These are phyloP conservation scores for Plasmodium sp. DNA, from an alignment of 169 alveolate genomes.

Conservation along the genomic window DNA sequence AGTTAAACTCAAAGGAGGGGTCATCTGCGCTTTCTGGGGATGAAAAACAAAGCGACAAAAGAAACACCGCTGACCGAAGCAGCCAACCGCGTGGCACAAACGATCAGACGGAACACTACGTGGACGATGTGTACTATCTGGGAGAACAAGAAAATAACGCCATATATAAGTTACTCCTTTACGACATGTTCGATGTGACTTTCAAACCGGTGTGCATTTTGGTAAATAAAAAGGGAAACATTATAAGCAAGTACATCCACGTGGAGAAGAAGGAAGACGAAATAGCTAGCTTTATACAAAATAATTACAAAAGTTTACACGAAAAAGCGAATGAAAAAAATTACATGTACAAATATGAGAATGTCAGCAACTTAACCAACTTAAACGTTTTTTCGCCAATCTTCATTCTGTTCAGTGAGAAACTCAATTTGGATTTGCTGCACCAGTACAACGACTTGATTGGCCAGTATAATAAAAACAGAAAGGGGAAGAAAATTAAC, in stretches of 20 bases:
- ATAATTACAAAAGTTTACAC: constrained; percentile 52
- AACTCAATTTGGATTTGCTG: constrained; percentile 39
- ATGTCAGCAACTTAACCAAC: constrained; percentile 36
- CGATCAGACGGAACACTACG: neutral
- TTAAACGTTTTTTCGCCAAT: constrained; percentile 61
- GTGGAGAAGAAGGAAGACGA: constrained; percentile 50
- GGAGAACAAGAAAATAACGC: constrained; percentile 57
- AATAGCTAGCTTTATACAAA: constrained; percentile 26
- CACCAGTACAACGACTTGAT: constrained; percentile 20
- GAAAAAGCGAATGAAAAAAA: constrained; percentile 57
- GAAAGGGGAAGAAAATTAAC: constrained; percentile 69
- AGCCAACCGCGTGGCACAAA: neutral
- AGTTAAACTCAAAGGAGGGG: neutral
- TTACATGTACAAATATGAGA: constrained; percentile 53
- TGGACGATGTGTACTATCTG: constrained; percentile 45
- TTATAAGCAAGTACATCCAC: constrained; percentile 54
- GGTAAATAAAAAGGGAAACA: constrained; percentile 54
- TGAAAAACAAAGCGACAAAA: neutral
- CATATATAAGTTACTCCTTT: constrained; percentile 35
- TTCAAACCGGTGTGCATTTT: constrained; percentile 54
- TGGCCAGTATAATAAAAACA: constrained; percentile 47
- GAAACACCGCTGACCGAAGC: neutral
- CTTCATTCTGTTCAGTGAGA: constrained; percentile 40
- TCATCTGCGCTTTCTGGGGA: neutral
- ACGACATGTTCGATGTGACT: constrained; percentile 56